Evolutionary conservation across 345 rosid genomes (phyloP).

Genomic region (Populus ilicifolia): DNA sequence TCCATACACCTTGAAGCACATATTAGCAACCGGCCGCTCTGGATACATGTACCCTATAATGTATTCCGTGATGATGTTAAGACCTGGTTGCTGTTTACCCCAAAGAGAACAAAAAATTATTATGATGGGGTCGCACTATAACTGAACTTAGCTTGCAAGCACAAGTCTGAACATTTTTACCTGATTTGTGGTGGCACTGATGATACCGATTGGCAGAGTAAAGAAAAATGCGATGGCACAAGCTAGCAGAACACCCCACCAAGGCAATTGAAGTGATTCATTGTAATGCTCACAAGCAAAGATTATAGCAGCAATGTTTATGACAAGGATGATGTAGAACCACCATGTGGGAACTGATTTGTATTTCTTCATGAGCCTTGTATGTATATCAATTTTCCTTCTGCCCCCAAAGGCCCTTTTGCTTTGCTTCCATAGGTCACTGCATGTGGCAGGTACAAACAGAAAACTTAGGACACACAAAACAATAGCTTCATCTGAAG

Average conservation of each 20-base stretch:
- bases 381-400: conserved; percentile 64
- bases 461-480: conserved; percentile 14
- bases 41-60: conserved; percentile 75
- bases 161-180: conserved; percentile 17
- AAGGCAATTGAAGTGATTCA: conserved; percentile 65
- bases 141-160: no score
- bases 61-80: conserved; percentile 74
- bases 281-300: conserved; percentile 59
- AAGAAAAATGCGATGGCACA: conserved; percentile 70
- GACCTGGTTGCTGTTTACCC: conserved; percentile 48
- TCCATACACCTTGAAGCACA: conserved; percentile 90
- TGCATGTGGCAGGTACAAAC: conserved; percentile 13
- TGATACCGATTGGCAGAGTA: conserved; percentile 78
- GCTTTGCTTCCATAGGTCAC: conserved; percentile 81
- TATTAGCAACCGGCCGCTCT: conserved; percentile 80
- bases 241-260: conserved; percentile 90
- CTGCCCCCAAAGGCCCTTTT: conserved; percentile 46
- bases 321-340: conserved; percentile 52
- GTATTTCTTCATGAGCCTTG: conserved; percentile 74
- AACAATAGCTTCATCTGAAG: conserved; percentile 57
- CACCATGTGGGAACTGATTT: conserved; percentile 70
- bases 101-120: no score
- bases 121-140: no score
- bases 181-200: conserved; percentile 68
- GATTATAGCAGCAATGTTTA: conserved; percentile 46